Conservation (phyloP, 2,329 filamentous ascomycete species). For the Xylaria arbuscula region DNA sequence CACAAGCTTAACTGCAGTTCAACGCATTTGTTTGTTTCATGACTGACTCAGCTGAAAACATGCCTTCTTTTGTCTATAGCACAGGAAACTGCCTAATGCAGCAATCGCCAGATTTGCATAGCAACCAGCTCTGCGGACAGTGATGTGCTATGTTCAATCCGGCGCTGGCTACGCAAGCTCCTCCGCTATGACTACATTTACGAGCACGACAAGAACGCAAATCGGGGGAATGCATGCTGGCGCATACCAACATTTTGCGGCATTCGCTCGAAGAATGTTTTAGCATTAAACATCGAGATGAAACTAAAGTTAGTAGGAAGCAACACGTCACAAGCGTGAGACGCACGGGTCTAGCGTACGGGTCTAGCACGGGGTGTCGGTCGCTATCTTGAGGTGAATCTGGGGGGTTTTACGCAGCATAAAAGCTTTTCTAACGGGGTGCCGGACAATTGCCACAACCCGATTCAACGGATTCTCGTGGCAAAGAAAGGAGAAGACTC, state of each 20-base stretch:
- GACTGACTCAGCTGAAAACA: background rate
- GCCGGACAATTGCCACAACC: slow-evolving; percentile 32
- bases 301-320: too few relatives aligned
- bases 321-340: background rate
- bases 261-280: background rate
- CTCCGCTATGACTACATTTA: too few relatives aligned
- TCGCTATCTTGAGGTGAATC: background rate
- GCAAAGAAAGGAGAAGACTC: background rate
- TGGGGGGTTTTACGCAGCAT: background rate
- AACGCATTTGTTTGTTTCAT: too few relatives aligned
- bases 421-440: slow-evolving; percentile 16
- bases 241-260: background rate
- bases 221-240: background rate
- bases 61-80: background rate
- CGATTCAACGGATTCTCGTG: slow-evolving; percentile 26
- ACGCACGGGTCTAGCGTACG: too few relatives aligned
- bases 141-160: background rate
- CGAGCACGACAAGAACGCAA: background rate
- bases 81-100: background rate
- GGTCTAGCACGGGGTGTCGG: slow-evolving; percentile 28
- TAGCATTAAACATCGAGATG: background rate
- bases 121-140: background rate
- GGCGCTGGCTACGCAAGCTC: too few relatives aligned
- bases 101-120: background rate
- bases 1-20: background rate